Conservation (phyloP, 2,329 filamentous ascomycete species). For the Cladosporium velox region DNA sequence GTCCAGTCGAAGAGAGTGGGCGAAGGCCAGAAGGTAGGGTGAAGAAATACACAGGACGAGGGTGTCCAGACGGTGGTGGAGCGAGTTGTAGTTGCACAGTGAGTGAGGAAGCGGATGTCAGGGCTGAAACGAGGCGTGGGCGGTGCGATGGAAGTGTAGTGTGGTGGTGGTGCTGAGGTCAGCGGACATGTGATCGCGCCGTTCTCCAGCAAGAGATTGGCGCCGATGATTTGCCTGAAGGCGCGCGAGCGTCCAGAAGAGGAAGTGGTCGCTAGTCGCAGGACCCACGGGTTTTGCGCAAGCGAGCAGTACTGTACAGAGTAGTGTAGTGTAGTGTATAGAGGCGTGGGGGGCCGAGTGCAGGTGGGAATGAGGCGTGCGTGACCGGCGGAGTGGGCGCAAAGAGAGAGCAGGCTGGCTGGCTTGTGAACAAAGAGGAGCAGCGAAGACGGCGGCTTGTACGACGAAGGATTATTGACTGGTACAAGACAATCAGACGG, state of each 20-base stretch:
- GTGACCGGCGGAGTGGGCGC: neutral
- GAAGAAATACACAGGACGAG: neutral
- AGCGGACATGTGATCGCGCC: constrained; percentile 3
- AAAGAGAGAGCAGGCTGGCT: neutral
- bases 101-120: neutral
- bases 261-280: neutral
- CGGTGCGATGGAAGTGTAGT: neutral
- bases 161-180: neutral
- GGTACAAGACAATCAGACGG: neutral
- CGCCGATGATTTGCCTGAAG: constrained; percentile 4
- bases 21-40: neutral
- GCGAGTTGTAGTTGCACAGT: neutral
- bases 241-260: neutral
- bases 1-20: neutral
- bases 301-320: constrained; percentile 7
- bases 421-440: neutral
- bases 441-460: neutral
- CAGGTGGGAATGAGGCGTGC: neutral
- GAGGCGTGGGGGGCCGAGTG: neutral
- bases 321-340: neutral
- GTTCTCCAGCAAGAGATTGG: constrained; percentile 2
- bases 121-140: constrained; percentile 8
- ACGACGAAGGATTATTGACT: neutral
- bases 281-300: constrained; percentile 15
- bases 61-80: neutral